Percentiles rank a stretch among this genome's conserved stretches.
phyloP scores from a whole-genome alignment of 345 rosid species.

The Odontarrhena argentea region DNA sequence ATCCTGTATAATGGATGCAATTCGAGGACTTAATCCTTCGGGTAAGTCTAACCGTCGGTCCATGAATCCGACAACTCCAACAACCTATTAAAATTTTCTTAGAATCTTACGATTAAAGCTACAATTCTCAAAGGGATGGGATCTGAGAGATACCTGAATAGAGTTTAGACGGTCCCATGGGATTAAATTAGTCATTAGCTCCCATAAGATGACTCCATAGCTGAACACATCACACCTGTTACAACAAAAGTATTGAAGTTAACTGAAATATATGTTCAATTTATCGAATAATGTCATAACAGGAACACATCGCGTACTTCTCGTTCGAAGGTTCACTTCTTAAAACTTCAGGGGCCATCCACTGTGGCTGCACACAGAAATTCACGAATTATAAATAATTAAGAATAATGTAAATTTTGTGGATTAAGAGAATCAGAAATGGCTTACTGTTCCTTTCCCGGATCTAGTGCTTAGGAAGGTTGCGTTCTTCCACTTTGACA shows the following conservation, averaged over 20 bases:
- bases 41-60: constrained; percentile 83
- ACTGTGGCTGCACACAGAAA: constrained; percentile 69
- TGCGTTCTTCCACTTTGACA: constrained; percentile 82
- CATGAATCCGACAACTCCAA: constrained; percentile 92
- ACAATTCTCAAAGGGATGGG: background rate
- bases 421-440: background rate
- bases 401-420: background rate
- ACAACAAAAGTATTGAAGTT: background rate
- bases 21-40: constrained; percentile 61
- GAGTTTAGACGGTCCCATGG: constrained; percentile 84
- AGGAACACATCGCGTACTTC: constrained; percentile 49
- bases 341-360: constrained; percentile 99
- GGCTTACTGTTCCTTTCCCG: constrained; percentile 83
- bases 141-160: constrained; percentile 54
- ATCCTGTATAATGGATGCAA: constrained; percentile 67
- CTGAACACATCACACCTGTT: constrained; percentile 90
- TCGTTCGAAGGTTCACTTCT: constrained; percentile 87
- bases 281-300: background rate
- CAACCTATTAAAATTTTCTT: constrained; percentile 49
- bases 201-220: constrained; percentile 87
- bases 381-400: background rate
- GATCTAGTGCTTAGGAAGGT: constrained; percentile 73
- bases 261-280: background rate
- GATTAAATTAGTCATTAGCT: constrained; percentile 68
- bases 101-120: background rate